Conservation (phyloP, 2,329 filamentous ascomycete species). For the Neoascochyta sp. region DNA sequence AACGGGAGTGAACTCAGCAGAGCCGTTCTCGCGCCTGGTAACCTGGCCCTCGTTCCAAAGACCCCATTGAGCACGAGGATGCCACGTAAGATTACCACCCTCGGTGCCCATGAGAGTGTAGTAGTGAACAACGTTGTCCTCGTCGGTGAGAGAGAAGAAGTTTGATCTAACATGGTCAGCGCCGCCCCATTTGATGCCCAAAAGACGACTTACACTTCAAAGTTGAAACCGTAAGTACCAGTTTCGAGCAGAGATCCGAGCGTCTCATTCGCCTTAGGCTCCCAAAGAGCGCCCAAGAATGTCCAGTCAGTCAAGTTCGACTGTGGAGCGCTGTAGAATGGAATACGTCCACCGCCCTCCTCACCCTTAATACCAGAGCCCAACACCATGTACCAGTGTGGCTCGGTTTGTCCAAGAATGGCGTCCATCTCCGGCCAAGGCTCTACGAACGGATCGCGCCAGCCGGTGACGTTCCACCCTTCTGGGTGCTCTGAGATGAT, state of each 20-base stretch:
- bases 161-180: conserved; percentile 34
- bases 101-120: conserved; percentile 45
- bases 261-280: conserved; percentile 43
- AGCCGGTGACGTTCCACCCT: conserved; percentile 45
- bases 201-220: conserved; percentile 39
- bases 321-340: conserved; percentile 46
- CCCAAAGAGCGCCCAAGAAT: conserved; percentile 47
- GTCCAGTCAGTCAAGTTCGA: conserved; percentile 46
- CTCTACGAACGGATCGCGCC: conserved; percentile 32
- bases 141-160: conserved; percentile 46
- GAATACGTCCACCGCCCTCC: conserved; percentile 46
- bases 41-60: conserved; percentile 47
- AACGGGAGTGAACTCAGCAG: conserved; percentile 44
- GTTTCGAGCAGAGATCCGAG: conserved; percentile 43
- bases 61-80: conserved; percentile 41
- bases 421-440: conserved; percentile 44
- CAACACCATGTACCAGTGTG: conserved; percentile 47
- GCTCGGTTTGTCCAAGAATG: conserved; percentile 40
- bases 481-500: conserved; percentile 43
- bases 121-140: conserved; percentile 44
- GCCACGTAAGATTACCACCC: conserved; percentile 45
- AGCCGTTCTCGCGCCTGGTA: conserved; percentile 43
- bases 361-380: conserved; percentile 48
- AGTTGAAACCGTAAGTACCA: conserved; percentile 48
- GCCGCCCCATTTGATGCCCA: not conserved